Evolutionary conservation across 2,329 filamentous ascomycete genomes (phyloP), one percentile per base, ranked within the genome.

Genomic region (Phyllosticta capitalensis): DNA sequence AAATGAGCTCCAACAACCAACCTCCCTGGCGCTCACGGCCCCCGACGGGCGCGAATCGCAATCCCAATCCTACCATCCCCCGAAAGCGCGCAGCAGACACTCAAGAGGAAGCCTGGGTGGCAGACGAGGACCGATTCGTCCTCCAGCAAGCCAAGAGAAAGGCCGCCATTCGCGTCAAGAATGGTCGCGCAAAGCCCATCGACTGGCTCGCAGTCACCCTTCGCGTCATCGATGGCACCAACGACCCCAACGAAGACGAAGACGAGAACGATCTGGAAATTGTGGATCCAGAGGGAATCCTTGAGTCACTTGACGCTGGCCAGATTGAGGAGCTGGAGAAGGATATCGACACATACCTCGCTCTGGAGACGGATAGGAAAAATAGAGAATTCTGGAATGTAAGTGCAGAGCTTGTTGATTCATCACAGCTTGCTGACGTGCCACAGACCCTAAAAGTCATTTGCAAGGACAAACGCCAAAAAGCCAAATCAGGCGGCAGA

Each of bases 111-210:
- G 76, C 77, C 21, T 99, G 94, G 80, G 89, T 97, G 20, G 89
- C 92, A 56, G 89, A 95, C 67, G 94, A 99, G 73, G 94, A 99
- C 76, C 86, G 88, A 64, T 99, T 99, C 69, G 94, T 97, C 60
- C 78, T 99, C 68, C 92, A 91, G 74, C 94, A 99, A 75, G 88
- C 92, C 53, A 99, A 97, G 80, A 97, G 95, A 79, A 97, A 96
- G 78, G 92, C 94, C 50, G 89, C 92, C 64, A 95, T 99, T 66
- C 87, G 94, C 49, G 91, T 97, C 52, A 89, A 91, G 66, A 92
- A 95, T 73, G 88, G 89, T 10, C 85, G 95, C 65, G 92, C 92
- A 59, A 92, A 90, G 69, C 89, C 92, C 9, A 92, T 97, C 68
- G 94, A 99, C 76, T 92, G 89, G 80, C 82, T 99, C 52, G 90